These are phyloP conservation scores for Penicillium sp. DNA, from an alignment of 2,329 filamentous ascomycete genomes.

Conservation along the genomic window DNA sequence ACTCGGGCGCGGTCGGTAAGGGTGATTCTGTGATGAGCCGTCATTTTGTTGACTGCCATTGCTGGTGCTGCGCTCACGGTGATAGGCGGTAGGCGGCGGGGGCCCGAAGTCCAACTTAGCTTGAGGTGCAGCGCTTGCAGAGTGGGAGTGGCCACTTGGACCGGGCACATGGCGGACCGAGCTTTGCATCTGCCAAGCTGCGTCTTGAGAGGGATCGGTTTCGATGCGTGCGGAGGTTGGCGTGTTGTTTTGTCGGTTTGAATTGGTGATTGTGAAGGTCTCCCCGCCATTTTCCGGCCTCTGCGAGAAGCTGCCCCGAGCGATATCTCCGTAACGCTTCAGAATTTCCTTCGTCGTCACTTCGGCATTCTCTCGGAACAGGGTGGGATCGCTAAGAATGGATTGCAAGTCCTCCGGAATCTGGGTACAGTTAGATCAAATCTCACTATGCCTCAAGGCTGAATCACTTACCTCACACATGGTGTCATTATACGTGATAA, in stretches of 20 bases:
- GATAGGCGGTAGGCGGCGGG: slow-evolving; percentile 24
- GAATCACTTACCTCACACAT: slow-evolving; percentile 84
- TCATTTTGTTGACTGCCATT: slow-evolving; percentile 36
- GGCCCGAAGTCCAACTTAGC: slow-evolving; percentile 28
- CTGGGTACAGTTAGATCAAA: slow-evolving; percentile 47
- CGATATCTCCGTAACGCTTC: slow-evolving; percentile 84
- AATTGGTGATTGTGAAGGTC: slow-evolving; percentile 48
- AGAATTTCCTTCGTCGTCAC: slow-evolving; percentile 97
- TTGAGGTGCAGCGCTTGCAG: slow-evolving; percentile 25
- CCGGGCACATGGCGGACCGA: slow-evolving; percentile 71
- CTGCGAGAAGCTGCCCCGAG: slow-evolving; percentile 59
- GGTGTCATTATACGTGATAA: slow-evolving; percentile 90
- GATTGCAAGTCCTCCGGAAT: slow-evolving; percentile 89
- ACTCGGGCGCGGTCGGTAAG: slow-evolving; percentile 39
- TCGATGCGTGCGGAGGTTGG: slow-evolving; percentile 67
- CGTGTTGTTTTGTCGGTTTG: slow-evolving; percentile 40
- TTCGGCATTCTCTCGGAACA: slow-evolving; percentile 79
- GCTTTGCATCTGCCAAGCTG: slow-evolving; percentile 75
- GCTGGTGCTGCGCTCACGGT: slow-evolving; percentile 38
- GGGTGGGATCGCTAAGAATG: slow-evolving; percentile 75
- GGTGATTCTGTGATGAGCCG: slow-evolving; percentile 32
- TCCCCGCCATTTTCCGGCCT: slow-evolving; percentile 53
- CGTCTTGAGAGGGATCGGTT: slow-evolving; percentile 71
- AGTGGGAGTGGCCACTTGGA: slow-evolving; percentile 38
- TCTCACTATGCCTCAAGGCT: slow-evolving; percentile 1